These are phyloP conservation scores for Wickerhamomyces silvicola DNA, from an alignment of 805 yeast species.

Conservation along the genomic window DNA sequence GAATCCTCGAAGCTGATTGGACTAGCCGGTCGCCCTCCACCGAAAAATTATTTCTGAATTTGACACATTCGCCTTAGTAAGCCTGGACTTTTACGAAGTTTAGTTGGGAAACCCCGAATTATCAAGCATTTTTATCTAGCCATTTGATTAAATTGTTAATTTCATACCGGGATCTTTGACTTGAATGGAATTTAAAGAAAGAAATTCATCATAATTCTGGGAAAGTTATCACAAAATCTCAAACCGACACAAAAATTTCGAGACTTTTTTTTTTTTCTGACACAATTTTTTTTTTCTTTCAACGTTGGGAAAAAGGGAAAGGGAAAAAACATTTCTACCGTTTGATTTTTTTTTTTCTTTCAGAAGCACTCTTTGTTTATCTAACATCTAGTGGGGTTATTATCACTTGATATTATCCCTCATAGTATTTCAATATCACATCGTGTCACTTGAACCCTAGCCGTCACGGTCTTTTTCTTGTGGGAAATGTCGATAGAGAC, in stretches of 20 bases:
- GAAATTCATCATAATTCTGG: background rate
- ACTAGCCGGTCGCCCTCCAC: background rate
- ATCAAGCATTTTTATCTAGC: background rate
- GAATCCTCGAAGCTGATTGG: conserved; percentile 1
- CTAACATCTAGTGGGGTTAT: background rate
- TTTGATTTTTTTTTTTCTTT: too few relatives aligned
- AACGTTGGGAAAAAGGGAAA: too few relatives aligned
- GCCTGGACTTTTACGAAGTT: too few relatives aligned
- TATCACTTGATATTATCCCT: background rate
- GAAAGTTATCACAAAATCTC: too few relatives aligned
- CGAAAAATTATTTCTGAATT: conserved; percentile 1
- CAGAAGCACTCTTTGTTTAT: background rate
- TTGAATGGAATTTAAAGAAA: background rate
- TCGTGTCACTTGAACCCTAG: background rate
- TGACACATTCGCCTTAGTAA: conserved; percentile 3
- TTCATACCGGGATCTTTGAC: too few relatives aligned
- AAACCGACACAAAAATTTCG: conserved; percentile 2
- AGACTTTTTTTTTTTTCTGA: background rate
- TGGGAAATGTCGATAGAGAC: background rate
- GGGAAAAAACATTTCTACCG: too few relatives aligned
- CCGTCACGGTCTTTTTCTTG: background rate
- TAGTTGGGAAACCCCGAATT: background rate
- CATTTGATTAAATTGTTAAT: too few relatives aligned
- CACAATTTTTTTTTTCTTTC: conserved; percentile 1
- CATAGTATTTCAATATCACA: background rate